phyloP scores from a whole-genome alignment of 768 basidiomycete species.

The Leccinum boreale region DNA sequence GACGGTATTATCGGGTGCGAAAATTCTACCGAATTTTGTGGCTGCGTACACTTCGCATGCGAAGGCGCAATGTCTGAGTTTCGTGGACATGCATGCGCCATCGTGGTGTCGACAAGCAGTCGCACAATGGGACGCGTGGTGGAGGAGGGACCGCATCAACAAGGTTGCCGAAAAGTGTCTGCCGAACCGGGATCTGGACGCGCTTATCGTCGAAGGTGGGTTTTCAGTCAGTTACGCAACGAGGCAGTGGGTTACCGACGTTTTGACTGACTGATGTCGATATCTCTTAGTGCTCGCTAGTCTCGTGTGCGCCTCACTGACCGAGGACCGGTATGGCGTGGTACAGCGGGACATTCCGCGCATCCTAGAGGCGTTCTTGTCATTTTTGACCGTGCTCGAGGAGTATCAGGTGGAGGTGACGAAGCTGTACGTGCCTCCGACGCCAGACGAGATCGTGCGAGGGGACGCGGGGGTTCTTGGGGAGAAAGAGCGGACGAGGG shows the following conservation, averaged over 20 bases:
- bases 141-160: constrained; percentile 52
- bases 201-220: constrained; percentile 58
- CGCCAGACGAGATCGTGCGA: constrained; percentile 30
- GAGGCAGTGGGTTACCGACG: background rate
- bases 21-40: background rate
- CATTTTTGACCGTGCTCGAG: constrained; percentile 65
- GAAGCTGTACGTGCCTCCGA: constrained; percentile 36
- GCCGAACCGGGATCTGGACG: constrained; percentile 61
- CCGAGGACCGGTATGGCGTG: constrained; percentile 78
- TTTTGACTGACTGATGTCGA: background rate
- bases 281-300: constrained; percentile 47
- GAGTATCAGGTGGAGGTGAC: constrained; percentile 55
- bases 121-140: constrained; percentile 43
- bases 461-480: constrained; percentile 33
- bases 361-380: constrained; percentile 72
- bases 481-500: constrained; percentile 37
- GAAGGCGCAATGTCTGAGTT: constrained; percentile 2
- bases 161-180: constrained; percentile 52
- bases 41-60: background rate
- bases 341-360: constrained; percentile 85
- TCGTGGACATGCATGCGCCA: constrained; percentile 30
- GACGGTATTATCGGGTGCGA: background rate
- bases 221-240: background rate
- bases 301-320: constrained; percentile 67
- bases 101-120: constrained; percentile 23